Evolutionary conservation across 441 rosid genomes (phyloP).

Genomic region (Bruguiera hainesii): DNA sequence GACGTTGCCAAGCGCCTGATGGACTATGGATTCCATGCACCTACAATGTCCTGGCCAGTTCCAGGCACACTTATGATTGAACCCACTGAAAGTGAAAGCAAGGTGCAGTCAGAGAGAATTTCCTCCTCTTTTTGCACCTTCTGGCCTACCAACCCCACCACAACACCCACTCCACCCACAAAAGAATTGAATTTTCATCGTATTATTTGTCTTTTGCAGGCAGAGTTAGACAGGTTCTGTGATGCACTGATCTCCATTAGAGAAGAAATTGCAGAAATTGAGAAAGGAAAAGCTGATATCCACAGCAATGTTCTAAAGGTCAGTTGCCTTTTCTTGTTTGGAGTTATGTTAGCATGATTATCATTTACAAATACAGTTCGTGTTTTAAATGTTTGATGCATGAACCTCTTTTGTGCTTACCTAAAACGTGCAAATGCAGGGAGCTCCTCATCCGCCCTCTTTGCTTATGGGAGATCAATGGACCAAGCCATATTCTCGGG

Average conservation of each 20-base stretch:
- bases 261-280: slow-evolving; percentile 88
- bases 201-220: slow-evolving; percentile 47
- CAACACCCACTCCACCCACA: slow-evolving; percentile 2
- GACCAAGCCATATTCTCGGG: slow-evolving; percentile 83
- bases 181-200: background rate
- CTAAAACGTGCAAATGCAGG: slow-evolving; percentile 43
- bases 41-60: slow-evolving; percentile 99
- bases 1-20: slow-evolving; percentile 97
- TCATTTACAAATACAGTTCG: background rate
- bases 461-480: slow-evolving; percentile 97
- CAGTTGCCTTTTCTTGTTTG: slow-evolving; percentile 15
- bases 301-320: slow-evolving; percentile 94
- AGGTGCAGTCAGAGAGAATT: slow-evolving; percentile 37
- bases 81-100: slow-evolving; percentile 99
- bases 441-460: slow-evolving; percentile 96
- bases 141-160: background rate
- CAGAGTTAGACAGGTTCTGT: slow-evolving; percentile 90
- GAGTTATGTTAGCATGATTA: background rate
- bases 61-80: slow-evolving; percentile 98
- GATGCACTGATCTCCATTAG: slow-evolving; percentile 92
- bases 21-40: slow-evolving; percentile 96
- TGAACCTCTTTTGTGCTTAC: background rate
- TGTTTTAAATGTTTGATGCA: slow-evolving; percentile 9
- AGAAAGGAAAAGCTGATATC: slow-evolving; percentile 82
- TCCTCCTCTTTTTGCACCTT: slow-evolving; percentile 2